phyloP scores from a whole-genome alignment of 2,329 filamentous ascomycete species.

The Penicillium palitans region DNA sequence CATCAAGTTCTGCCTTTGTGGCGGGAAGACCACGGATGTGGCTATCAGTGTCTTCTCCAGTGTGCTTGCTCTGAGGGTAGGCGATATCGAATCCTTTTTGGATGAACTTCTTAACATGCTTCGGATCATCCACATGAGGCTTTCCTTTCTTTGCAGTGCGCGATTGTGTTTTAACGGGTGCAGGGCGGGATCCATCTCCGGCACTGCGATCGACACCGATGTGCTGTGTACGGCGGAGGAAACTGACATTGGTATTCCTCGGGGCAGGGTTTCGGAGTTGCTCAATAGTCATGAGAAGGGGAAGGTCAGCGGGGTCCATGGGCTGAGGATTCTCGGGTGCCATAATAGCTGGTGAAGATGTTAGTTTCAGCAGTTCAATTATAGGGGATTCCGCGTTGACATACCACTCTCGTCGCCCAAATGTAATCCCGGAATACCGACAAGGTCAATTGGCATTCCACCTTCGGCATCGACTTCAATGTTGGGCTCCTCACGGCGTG shows the following conservation, averaged over 20 bases:
- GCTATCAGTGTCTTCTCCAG: conserved; percentile 55
- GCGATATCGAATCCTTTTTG: conserved; percentile 66
- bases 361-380: conserved; percentile 12
- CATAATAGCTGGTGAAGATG: conserved; percentile 67
- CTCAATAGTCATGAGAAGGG: conserved; percentile 78
- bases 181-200: conserved; percentile 33
- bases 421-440: conserved; percentile 92
- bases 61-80: conserved; percentile 61
- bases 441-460: conserved; percentile 93
- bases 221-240: conserved; percentile 94
- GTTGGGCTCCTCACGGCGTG: conserved; percentile 88
- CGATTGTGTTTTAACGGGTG: conserved; percentile 28
- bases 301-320: conserved; percentile 79
- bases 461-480: conserved; percentile 97
- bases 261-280: conserved; percentile 81
- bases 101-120: conserved; percentile 61
- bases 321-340: conserved; percentile 69
- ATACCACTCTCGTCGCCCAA: conserved; percentile 91
- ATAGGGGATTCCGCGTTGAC: conserved; percentile 22
- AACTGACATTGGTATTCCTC: conserved; percentile 77
- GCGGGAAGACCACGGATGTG: conserved; percentile 56
- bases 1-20: conserved; percentile 56
- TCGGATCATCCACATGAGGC: conserved; percentile 55
- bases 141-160: conserved; percentile 36
- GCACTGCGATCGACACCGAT: conserved; percentile 55